Evolutionary conservation across 2,329 filamentous ascomycete genomes (phyloP).

Genomic region (Fusarium sp.): DNA sequence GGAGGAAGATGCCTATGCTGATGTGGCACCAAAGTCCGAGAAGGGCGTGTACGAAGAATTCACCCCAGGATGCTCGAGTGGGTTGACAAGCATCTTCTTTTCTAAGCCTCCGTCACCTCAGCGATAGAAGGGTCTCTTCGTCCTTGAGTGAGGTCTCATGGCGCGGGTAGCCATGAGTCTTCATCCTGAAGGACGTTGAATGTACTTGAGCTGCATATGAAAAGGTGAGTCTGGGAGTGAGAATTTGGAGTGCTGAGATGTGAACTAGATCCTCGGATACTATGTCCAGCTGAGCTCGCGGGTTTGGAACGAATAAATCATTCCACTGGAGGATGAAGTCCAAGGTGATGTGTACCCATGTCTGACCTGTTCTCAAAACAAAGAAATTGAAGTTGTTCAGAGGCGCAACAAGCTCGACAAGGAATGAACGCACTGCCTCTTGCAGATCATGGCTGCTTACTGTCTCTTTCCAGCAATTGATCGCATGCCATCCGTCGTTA

Average conservation of each 20-base stretch:
- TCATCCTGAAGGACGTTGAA: neutral
- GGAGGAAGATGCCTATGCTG: neutral
- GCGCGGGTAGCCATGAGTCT: neutral
- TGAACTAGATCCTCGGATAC: neutral
- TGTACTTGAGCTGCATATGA: neutral
- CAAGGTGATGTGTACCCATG: neutral
- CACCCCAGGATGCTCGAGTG: neutral
- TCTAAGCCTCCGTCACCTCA: neutral
- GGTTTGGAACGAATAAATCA: neutral
- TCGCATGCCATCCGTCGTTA: neutral
- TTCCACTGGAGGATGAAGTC: neutral
- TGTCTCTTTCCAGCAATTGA: neutral
- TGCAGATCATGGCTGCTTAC: constrained; percentile 1
- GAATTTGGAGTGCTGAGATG: neutral
- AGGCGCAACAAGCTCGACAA: neutral
- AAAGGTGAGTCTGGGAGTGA: neutral
- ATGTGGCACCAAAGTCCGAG: neutral
- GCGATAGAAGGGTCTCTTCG: neutral
- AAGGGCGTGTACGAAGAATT: neutral
- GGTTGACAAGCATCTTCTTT: neutral
- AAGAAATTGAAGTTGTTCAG: neutral
- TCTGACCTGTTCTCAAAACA: neutral
- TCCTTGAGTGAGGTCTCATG: neutral
- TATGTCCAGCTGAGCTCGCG: neutral
- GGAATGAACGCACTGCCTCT: neutral